phyloP scores from a whole-genome alignment of 257 asterid species.

The Jacaranda mimosifolia region DNA sequence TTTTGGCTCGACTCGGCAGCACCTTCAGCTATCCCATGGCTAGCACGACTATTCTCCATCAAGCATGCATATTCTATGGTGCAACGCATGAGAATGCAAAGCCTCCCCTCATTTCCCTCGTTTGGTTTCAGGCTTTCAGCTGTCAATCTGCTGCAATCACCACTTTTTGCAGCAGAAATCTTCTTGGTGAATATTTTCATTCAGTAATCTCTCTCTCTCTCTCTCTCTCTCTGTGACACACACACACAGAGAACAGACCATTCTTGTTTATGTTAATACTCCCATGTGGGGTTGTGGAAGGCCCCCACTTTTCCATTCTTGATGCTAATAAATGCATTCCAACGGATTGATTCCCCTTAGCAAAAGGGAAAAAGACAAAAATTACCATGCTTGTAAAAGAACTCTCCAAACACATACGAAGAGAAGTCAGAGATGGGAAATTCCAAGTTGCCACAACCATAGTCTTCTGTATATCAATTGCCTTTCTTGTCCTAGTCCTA shows the following conservation, averaged over 20 bases:
- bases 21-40: neutral
- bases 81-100: slow-evolving; percentile 40
- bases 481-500: slow-evolving; percentile 55
- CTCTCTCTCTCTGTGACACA: too few relatives aligned
- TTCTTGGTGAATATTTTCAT: neutral
- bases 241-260: slow-evolving; percentile 23
- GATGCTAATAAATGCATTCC: slow-evolving; percentile 3
- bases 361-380: neutral
- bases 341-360: neutral
- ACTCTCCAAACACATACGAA: slow-evolving; percentile 46
- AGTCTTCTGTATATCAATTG: slow-evolving; percentile 50
- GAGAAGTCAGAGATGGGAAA: slow-evolving; percentile 51
- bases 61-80: slow-evolving; percentile 24
- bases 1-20: too few relatives aligned
- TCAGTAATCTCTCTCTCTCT: too few relatives aligned
- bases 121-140: too few relatives aligned
- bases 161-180: slow-evolving; percentile 13
- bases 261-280: slow-evolving; percentile 35
- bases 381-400: slow-evolving; percentile 46
- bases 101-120: slow-evolving; percentile 33
- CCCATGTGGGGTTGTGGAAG: slow-evolving; percentile 30
- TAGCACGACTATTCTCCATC: neutral
- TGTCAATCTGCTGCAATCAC: too few relatives aligned
- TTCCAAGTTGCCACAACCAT: slow-evolving; percentile 60
- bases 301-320: slow-evolving; percentile 18